Base-by-base conservation (phyloP, 1,284 basidiomycete species). In the Trichosporon ovoides region DNA sequence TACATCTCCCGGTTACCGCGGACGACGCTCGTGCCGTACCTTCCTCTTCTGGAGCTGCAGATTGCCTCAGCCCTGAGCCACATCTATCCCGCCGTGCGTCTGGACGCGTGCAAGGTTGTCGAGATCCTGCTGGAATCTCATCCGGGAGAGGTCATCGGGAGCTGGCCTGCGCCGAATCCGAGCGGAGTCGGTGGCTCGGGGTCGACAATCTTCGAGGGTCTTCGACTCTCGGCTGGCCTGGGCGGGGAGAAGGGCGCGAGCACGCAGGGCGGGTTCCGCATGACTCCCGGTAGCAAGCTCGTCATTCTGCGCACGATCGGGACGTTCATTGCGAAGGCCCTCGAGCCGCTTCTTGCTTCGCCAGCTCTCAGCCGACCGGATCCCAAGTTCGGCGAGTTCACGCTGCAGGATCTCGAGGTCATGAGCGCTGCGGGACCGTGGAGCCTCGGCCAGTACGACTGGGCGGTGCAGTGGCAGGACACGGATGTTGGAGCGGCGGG, bases 41-140 rank as follows among this genome's bases (percentile, higher is more conserved):
- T 86, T 3, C 81, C 87, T 0, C 70, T 85, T 0, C 80, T 96
- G 2, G 80, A 95, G 16, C 83, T 97, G 13, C 96, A 92, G 74
- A 85, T 87, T 0, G 86, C 90, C 2, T 95, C 94, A 3, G 91
- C 91, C 0, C 87, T 96, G 72, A 93, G 91, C 0, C 89, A 96
- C 69, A 96, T 98, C 58, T 95, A 93, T 73, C 91, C 92, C 10
- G 90, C 94, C 68, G 89, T 98, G 58, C 83, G 92, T 9, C 82
- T 97, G 46, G 95, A 98, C 71, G 91, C 92, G 1, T 82, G 95
- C 62, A 84, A 85, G 24, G 84, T 94, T 62, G 77, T 98, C 52
- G 84, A 90, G 68, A 74, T 96, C 14, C 82, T 93, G 35, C 81
- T 98, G 3, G 85, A 88, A 35, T 73, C 82, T 52, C 83, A 89